Evolutionary conservation across 495 filamentous ascomycete species (phyloP).

Genomic region (Penicillium turbatum): DNA sequence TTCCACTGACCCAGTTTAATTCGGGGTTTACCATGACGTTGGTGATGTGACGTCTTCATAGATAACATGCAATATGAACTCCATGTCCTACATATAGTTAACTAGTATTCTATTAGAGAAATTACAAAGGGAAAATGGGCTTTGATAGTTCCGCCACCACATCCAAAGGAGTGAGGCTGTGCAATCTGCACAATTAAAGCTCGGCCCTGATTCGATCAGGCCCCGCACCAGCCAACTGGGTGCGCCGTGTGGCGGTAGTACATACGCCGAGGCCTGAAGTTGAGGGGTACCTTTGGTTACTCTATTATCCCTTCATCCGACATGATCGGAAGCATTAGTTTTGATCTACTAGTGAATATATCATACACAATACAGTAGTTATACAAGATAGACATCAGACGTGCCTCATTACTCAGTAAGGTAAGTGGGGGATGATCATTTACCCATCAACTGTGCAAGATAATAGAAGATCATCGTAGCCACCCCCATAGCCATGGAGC

Average conservation of each 20-base stretch:
- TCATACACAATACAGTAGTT: too few species aligned
- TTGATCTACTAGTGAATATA: not conserved
- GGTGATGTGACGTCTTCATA: not conserved
- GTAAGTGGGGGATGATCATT: constrained; percentile 4
- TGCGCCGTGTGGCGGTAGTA: constrained; percentile 21
- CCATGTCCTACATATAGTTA: too few species aligned
- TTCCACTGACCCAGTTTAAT: constrained; percentile 15
- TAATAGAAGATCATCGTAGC: not conserved
- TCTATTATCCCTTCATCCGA: not conserved
- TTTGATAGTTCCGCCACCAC: constrained; percentile 15
- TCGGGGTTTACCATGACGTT: constrained; percentile 4
- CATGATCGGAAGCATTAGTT: not conserved
- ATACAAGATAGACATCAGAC: not conserved
- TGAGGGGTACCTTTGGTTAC: not conserved
- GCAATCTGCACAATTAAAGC: constrained; percentile 8
- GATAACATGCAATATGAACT: not conserved
- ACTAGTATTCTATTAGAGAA: too few species aligned
- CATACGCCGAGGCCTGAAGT: not conserved
- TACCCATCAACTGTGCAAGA: not conserved
- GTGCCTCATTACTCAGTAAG: constrained; percentile 7
- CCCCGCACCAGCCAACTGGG: constrained; percentile 24
- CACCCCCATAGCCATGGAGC: not conserved
- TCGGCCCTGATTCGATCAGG: constrained; percentile 19
- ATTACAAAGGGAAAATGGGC: not conserved
- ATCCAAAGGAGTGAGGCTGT: constrained; percentile 20